Evolutionary conservation across 202 grass and related monocot genomes (phyloP).

Genomic region (Musa balbisiana): DNA sequence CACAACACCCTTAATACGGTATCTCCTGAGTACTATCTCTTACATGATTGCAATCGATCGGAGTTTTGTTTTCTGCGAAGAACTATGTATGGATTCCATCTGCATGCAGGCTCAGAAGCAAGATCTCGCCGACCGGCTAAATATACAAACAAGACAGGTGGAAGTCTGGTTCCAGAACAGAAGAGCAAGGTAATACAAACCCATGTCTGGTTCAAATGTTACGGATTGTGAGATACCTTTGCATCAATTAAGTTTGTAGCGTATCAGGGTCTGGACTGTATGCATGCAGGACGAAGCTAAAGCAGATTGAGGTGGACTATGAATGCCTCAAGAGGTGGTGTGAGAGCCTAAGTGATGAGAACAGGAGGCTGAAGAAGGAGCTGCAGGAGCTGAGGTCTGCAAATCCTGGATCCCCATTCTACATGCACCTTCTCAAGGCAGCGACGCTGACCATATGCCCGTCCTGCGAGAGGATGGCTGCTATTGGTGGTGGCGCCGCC

Average conservation of each 20-base stretch:
- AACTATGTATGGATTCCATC: neutral
- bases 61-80: neutral
- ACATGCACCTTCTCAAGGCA: neutral
- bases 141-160: slow-evolving; percentile 5
- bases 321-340: slow-evolving; percentile 21
- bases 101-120: slow-evolving; percentile 9
- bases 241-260: no score
- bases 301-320: slow-evolving; percentile 13
- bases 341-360: slow-evolving; percentile 19
- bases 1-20: slow-evolving; percentile 6
- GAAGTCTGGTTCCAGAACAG: slow-evolving; percentile 24
- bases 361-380: slow-evolving; percentile 24
- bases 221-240: neutral
- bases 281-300: slow-evolving; percentile 31
- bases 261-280: neutral
- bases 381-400: slow-evolving; percentile 8
- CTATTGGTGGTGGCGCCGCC: neutral
- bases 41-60: no score
- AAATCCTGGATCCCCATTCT: neutral
- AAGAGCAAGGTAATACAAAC: neutral
- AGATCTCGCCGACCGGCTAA: neutral
- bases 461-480: slow-evolving; percentile 1
- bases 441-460: neutral
- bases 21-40: neutral
- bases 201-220: neutral